Percentiles rank a stretch among this genome's conserved stretches.
Conservation (phyloP, 257 asterid species). For the Galeopsis tetrahit region DNA sequence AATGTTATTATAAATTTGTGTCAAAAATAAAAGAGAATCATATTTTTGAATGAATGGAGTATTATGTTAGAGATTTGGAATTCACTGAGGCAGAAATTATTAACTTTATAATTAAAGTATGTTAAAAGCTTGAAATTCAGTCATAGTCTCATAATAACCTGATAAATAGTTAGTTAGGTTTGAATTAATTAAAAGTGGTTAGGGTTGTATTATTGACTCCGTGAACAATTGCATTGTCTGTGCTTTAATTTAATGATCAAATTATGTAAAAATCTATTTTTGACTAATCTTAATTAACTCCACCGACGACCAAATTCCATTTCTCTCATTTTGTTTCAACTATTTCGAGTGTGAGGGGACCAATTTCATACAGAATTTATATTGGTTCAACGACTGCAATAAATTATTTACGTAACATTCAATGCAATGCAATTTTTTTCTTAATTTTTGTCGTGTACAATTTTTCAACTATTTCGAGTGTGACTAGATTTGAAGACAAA, state of each 20-base stretch:
- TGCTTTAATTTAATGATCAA: neutral
- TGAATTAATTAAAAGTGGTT: conserved; percentile 1
- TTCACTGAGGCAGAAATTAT: neutral
- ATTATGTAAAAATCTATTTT: neutral
- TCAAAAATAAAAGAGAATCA: too few relatives aligned
- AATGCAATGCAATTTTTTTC: neutral
- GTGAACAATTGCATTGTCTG: neutral
- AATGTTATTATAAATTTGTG: too few relatives aligned
- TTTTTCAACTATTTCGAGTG: neutral
- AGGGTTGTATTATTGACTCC: neutral
- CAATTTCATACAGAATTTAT: neutral
- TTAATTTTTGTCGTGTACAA: too few relatives aligned
- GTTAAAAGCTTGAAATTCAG: neutral
- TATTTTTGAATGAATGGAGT: too few relatives aligned
- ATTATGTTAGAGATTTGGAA: neutral
- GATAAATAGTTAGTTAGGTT: conserved; percentile 12
- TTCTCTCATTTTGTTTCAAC: neutral
- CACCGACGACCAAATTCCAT: neutral
- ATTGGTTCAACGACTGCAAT: neutral
- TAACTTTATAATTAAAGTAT: neutral
- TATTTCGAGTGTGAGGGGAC: neutral
- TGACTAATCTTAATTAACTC: neutral
- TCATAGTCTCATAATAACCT: neutral
- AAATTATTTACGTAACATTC: neutral
- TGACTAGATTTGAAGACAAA: neutral